A percentile compares a stretch with the other conserved stretches of the same genome.
Conservation (phyloP, 1,284 basidiomycete genomes). For the Ceraceosorus bombacis region DNA sequence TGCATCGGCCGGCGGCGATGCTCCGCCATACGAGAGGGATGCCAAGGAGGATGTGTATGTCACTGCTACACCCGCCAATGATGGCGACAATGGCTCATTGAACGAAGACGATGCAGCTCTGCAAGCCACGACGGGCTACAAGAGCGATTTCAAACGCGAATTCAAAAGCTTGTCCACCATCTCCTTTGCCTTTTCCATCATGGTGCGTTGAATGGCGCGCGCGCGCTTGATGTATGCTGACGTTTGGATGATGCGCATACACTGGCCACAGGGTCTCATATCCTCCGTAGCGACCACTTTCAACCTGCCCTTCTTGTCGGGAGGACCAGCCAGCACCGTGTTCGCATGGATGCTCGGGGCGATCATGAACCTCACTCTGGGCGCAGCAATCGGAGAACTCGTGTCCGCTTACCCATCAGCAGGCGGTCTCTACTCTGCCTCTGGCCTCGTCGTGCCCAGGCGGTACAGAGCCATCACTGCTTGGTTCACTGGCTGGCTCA, state of each 20-base stretch:
- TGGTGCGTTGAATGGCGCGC: conserved; percentile 11
- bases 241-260: too few species aligned
- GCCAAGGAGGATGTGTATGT: conserved; percentile 1
- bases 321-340: conserved; percentile 40
- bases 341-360: conserved; percentile 47
- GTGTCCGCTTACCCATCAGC: conserved; percentile 68
- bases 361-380: conserved; percentile 43
- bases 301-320: conserved; percentile 40
- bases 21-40: neutral
- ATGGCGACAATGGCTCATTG: neutral
- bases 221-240: too few species aligned
- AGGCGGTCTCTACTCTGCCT: conserved; percentile 62
- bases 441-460: conserved; percentile 41
- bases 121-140: conserved; percentile 38
- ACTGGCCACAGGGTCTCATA: conserved; percentile 29
- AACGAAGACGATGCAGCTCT: conserved; percentile 42
- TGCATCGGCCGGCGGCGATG: neutral
- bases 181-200: conserved; percentile 45
- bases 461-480: conserved; percentile 54
- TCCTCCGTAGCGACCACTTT: conserved; percentile 47
- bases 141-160: conserved; percentile 45
- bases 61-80: neutral
- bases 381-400: conserved; percentile 45
- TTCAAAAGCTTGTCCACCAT: conserved; percentile 47
- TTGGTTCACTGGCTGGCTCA: conserved; percentile 62